phyloP scores from a whole-genome alignment of 176 grass and related monocot species.

The Eleusine coracana region DNA sequence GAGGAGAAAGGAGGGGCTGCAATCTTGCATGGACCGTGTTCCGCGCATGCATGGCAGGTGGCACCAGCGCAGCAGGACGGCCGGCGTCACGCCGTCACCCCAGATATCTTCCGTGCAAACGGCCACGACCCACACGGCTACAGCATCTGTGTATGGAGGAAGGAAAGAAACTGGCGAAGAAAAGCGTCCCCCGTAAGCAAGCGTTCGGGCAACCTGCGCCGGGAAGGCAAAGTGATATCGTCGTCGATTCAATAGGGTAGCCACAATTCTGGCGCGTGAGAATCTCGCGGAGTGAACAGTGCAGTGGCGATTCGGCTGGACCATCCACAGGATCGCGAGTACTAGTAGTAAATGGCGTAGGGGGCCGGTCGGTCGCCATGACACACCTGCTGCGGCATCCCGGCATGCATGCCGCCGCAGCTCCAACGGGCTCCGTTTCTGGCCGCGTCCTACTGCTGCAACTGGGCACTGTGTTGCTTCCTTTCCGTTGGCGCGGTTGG shows the following conservation, averaged over 20 bases:
- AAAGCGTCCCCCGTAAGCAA: background rate
- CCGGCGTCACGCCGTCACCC: background rate
- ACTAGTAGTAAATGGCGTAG: background rate
- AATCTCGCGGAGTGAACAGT: constrained; percentile 16
- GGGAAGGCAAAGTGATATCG: no score
- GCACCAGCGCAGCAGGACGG: background rate
- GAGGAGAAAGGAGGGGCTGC: background rate
- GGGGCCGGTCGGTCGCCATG: background rate
- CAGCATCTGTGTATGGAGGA: background rate
- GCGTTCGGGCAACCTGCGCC: no score
- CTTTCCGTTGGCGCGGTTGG: constrained; percentile 22
- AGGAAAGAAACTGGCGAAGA: background rate
- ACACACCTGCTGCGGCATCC: background rate
- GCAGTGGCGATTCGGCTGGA: background rate
- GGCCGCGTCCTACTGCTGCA: background rate
- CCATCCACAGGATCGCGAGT: background rate
- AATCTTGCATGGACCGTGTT: background rate
- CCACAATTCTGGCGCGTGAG: background rate
- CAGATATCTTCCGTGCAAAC: constrained; percentile 24
- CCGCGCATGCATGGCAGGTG: constrained; percentile 1
- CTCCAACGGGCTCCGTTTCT: background rate
- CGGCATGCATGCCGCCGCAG: background rate
- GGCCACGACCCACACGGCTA: background rate
- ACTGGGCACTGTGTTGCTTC: background rate
- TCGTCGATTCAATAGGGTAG: background rate